Evolutionary conservation across 2,329 filamentous ascomycete genomes (phyloP), one percentile per base, ranked within the genome.

Genomic region (Ceratocystis destructans): DNA sequence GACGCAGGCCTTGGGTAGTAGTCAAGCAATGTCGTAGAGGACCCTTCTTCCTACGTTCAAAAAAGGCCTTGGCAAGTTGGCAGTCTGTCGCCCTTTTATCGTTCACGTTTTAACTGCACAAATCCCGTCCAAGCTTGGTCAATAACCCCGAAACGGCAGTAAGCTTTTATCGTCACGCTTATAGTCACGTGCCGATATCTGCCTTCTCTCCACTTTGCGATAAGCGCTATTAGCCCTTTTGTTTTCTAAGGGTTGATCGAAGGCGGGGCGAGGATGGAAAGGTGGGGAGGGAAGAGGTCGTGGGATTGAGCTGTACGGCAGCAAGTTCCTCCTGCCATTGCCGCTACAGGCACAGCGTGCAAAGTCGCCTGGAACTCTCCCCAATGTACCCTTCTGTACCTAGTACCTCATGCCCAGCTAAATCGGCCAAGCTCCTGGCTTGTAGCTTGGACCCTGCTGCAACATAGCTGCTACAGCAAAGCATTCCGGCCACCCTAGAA

Each of bases 151-250:
- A 50, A 63, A 48, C 10, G 44, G 61, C 31, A 50, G 20, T 20
- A 15, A 63, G 44, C 61, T 50, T 15, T 65, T 61, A 48, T 59
- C 53, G 15, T 55, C 57, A 53, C 33, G 22, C 63, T 46, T 31
- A n/a, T 45, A 4, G n/a, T 25, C 48, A 22, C 50, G 55, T 59
- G 50, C 12, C 20, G 8, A 10, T 28, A n/a, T 17, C 7, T n/a
- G 7, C 17, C 46, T 50, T 15, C 15, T 25, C 48, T 22, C 64
- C 50, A 50, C 57, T 48, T 20, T 17, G 7, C 15, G 17, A n/a
- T 5, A 17, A 15, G 4, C 33, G n/a, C 17, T 22, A 25, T 28
- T 57, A 57, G 25, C 7, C 5, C 12, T 15, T 12, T 6, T 59
- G 55, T 8, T 15, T 41, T 41, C 37, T 41, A 15, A 41, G 37